These are phyloP conservation scores for Acacia melanoxylon DNA, from an alignment of 306 rosid species.

Conservation along the genomic window DNA sequence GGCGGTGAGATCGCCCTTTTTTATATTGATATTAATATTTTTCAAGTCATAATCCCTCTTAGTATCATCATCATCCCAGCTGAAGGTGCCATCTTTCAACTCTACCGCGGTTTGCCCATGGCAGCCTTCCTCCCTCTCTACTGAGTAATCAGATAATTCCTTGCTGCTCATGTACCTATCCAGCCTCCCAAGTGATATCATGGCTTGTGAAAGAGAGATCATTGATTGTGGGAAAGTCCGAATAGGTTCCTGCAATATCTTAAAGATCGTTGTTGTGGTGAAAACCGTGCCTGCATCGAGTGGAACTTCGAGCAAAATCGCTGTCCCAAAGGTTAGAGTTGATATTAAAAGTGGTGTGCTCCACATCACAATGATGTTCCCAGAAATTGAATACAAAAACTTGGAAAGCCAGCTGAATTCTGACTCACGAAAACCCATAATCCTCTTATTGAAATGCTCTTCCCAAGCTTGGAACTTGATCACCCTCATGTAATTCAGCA, in stretches of 20 bases:
- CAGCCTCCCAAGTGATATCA: conserved; percentile 84
- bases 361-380: conserved; percentile 69
- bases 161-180: conserved; percentile 77
- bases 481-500: conserved; percentile 93
- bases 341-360: conserved; percentile 69
- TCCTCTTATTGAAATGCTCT: conserved; percentile 75
- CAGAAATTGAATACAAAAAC: conserved; percentile 73
- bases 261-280: conserved; percentile 84
- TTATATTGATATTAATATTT: conserved; percentile 59
- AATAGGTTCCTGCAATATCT: conserved; percentile 89
- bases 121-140: conserved; percentile 67
- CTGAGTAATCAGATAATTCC: conserved; percentile 53
- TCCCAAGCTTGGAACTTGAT: conserved; percentile 99
- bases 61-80: conserved; percentile 91
- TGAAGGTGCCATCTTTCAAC: conserved; percentile 65
- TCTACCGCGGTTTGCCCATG: conserved; percentile 54
- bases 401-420: conserved; percentile 85
- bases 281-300: conserved; percentile 92
- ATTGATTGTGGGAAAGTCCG: conserved; percentile 88
- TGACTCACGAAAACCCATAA: conserved; percentile 50
- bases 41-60: conserved; percentile 49
- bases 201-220: conserved; percentile 89
- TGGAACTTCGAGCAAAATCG: conserved; percentile 61
- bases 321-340: conserved; percentile 75
- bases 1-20: conserved; percentile 75